Percentiles rank a stretch among this genome's conserved stretches.
These are phyloP conservation scores for Mrakia hoshinonis DNA, from an alignment of 768 basidiomycete genomes.

Conservation along the genomic window DNA sequence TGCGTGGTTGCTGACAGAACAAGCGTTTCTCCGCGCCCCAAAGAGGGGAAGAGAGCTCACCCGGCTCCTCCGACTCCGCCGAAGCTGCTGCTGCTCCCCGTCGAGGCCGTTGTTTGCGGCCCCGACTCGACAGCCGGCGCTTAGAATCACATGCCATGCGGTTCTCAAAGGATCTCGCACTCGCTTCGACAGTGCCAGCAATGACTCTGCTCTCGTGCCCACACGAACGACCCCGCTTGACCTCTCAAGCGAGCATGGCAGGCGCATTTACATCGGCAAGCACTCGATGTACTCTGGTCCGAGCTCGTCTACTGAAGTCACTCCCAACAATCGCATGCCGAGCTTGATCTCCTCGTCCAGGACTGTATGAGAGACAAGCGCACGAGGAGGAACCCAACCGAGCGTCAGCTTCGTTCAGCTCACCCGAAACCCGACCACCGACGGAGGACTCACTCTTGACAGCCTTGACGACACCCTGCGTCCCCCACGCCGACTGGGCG, in stretches of 20 bases:
- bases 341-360: conserved; percentile 68
- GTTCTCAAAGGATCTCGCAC: not conserved
- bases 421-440: not conserved
- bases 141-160: not conserved
- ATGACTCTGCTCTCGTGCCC: no score
- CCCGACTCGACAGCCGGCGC: no score
- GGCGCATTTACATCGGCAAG: not conserved
- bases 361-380: conserved; percentile 36
- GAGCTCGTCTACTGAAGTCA: conserved; percentile 55
- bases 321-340: conserved; percentile 69
- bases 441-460: conserved; percentile 4
- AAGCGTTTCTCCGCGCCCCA: not conserved
- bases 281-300: conserved; percentile 61
- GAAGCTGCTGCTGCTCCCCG: not conserved
- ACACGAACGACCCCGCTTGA: no score
- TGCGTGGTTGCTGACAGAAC: no score
- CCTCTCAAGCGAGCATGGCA: no score
- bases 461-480: conserved; percentile 24
- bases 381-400: not conserved
- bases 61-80: not conserved
- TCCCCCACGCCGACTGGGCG: conserved; percentile 38
- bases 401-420: not conserved
- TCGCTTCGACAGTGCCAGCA: not conserved
- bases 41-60: not conserved
- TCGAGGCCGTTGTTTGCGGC: no score